phyloP scores from a whole-genome alignment of 106 monocot genomes.

The Cymbidium sinense region DNA sequence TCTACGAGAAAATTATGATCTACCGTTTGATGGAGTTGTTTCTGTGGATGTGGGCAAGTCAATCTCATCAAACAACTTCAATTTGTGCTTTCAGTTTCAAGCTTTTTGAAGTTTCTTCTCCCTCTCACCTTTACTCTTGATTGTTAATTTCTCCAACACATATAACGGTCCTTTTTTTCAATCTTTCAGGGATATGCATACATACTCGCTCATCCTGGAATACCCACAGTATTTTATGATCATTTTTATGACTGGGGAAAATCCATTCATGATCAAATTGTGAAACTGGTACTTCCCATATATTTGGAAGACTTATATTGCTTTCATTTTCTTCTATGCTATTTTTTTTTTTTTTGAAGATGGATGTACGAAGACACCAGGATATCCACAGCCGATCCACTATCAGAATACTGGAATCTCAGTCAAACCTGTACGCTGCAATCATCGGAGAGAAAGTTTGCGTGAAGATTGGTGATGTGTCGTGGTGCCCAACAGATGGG shows the following conservation, averaged over 20 bases:
- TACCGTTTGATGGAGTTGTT: too few species aligned
- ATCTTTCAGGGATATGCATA: conserved; percentile 81
- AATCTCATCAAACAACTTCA: too few species aligned
- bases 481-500: conserved; percentile 58
- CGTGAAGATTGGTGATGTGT: conserved; percentile 72
- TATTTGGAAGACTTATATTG: background rate
- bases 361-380: conserved; percentile 37
- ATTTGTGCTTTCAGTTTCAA: too few species aligned
- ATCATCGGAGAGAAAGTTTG: conserved; percentile 59
- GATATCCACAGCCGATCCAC: conserved; percentile 73
- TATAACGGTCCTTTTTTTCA: too few species aligned
- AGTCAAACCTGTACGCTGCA: conserved; percentile 55
- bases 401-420: conserved; percentile 53
- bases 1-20: too few species aligned
- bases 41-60: too few species aligned
- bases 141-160: too few species aligned
- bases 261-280: conserved; percentile 56
- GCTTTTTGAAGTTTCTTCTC: too few species aligned
- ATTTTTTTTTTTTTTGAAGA: conserved; percentile 23
- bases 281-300: conserved; percentile 54
- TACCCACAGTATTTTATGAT: conserved; percentile 54
- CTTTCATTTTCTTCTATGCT: background rate
- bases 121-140: too few species aligned
- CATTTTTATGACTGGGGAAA: conserved; percentile 81
- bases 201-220: conserved; percentile 79